Evolutionary conservation across 2,329 filamentous ascomycete species (phyloP), one percentile per base, ranked within the genome.

Genomic region (Stemphylium beticola): DNA sequence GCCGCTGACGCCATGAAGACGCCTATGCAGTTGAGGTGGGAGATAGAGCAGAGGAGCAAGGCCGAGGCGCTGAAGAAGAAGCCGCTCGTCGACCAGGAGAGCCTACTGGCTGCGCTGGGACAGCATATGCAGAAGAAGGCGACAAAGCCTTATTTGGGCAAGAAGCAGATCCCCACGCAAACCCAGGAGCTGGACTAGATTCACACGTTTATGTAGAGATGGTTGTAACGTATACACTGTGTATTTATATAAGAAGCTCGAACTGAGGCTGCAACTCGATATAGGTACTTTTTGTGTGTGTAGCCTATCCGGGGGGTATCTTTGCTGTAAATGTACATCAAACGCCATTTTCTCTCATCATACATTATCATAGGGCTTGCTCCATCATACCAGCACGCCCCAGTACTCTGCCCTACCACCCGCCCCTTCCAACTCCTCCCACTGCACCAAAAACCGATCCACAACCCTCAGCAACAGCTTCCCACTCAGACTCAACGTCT

Each of bases 391-490:
- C 50, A 80, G 52, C n/a, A 80, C 69, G 2, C 79, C 79, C 50
- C 67, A 65, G 62, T 71, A 81, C 68, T 81, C 78, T 6, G 72
- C 77, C 54, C 74, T 62, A 4, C 77, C 76, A 2, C 65, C 69
- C 20, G 39, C 60, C 24, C 68, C 71, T 1, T 84, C 85, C 37
- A 95, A 78, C 50, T 79, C 76, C 54, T 85, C 81, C 82, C 93
- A 95, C 79, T 97, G 93, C 51, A 96, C 92, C 47, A 96, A 74
- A 67, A 96, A 90, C 43, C 87, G 78, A 75, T 96, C 91, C 42
- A 90, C 90, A 36, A 96, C 76, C 40, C 80, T 77, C 2, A 88
- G 76, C 53, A 99, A 79, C 33, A 98, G 77, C 71, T 85, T 88
- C 0, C 93, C 95, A 33, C 91, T 96, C 55, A 97, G 74, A 77